Conservation (phyloP, 2,329 filamentous ascomycete species). For the Talaromyces amestolkiae region DNA sequence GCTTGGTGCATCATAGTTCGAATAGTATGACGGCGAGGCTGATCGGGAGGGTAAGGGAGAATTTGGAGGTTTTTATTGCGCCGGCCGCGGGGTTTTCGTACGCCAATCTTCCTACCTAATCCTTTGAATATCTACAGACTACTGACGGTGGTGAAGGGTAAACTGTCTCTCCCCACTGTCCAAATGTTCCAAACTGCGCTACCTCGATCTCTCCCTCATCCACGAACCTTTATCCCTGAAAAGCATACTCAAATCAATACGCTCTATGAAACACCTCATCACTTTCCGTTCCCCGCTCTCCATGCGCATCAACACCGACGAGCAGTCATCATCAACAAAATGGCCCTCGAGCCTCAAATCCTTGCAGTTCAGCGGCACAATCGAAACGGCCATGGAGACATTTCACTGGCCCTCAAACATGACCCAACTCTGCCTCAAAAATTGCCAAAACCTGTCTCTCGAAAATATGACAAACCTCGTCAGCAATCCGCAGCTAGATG, state of each 20-base stretch:
- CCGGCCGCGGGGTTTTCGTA: slow-evolving; percentile 58
- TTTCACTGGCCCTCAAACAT: slow-evolving; percentile 32
- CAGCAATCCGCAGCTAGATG: slow-evolving; percentile 24
- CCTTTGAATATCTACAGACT: not conserved
- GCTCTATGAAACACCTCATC: slow-evolving; percentile 45
- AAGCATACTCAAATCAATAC: slow-evolving; percentile 51
- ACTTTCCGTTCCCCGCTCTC: slow-evolving; percentile 46
- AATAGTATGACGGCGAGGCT: slow-evolving; percentile 58
- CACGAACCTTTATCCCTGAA: slow-evolving; percentile 50
- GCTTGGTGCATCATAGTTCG: slow-evolving; percentile 58
- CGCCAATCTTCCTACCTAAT: slow-evolving; percentile 23
- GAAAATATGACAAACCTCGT: slow-evolving; percentile 26
- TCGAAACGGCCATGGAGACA: slow-evolving; percentile 22
- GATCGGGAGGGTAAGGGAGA: slow-evolving; percentile 53
- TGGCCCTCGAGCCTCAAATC: slow-evolving; percentile 31
- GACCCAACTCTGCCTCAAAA: slow-evolving; percentile 27
- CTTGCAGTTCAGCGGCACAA: slow-evolving; percentile 29
- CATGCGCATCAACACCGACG: slow-evolving; percentile 23
- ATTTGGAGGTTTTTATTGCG: slow-evolving; percentile 55
- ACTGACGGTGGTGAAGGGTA: slow-evolving; percentile 30
- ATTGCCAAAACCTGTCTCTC: slow-evolving; percentile 28
- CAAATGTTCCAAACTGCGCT: slow-evolving; percentile 52
- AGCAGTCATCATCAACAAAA: not conserved
- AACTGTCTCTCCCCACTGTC: slow-evolving; percentile 57
- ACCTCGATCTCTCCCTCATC: slow-evolving; percentile 55